phyloP scores from a whole-genome alignment of 768 basidiomycete species.

The Exsudoporus frostii region DNA sequence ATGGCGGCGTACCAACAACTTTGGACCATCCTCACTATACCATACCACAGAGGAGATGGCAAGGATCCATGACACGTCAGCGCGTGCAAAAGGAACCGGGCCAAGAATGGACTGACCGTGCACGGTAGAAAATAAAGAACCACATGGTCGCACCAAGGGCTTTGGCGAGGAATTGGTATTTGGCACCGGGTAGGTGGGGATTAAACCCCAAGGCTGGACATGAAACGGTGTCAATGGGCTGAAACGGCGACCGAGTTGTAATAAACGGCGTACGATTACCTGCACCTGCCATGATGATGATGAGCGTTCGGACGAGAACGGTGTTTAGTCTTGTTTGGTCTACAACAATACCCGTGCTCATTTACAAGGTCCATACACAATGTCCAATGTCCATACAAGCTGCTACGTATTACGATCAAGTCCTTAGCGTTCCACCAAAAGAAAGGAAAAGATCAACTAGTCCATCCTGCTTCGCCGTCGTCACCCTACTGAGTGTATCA shows the following conservation, averaged over 20 bases:
- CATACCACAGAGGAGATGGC: not conserved
- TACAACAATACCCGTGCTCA: not conserved
- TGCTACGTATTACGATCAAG: not conserved
- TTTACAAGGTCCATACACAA: not conserved
- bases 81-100: not conserved
- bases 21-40: constrained; percentile 70
- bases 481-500: not conserved
- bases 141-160: constrained; percentile 92
- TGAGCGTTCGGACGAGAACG: constrained; percentile 21
- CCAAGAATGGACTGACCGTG: constrained; percentile 59
- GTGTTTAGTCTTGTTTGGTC: constrained; percentile 26
- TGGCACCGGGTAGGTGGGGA: constrained; percentile 79
- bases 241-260: not conserved
- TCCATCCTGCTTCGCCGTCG: not conserved
- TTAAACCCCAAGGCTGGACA: constrained; percentile 71
- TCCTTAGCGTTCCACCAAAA: too few species aligned
- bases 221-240: constrained; percentile 3
- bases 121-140: constrained; percentile 98
- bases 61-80: not conserved
- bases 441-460: not conserved
- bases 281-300: constrained; percentile 34
- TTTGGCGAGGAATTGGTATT: constrained; percentile 77
- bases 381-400: not conserved
- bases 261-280: constrained; percentile 24
- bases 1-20: constrained; percentile 53